Base-by-base conservation (phyloP, 2,329 filamentous ascomycete species). In the Alternaria angustiovoidea region DNA sequence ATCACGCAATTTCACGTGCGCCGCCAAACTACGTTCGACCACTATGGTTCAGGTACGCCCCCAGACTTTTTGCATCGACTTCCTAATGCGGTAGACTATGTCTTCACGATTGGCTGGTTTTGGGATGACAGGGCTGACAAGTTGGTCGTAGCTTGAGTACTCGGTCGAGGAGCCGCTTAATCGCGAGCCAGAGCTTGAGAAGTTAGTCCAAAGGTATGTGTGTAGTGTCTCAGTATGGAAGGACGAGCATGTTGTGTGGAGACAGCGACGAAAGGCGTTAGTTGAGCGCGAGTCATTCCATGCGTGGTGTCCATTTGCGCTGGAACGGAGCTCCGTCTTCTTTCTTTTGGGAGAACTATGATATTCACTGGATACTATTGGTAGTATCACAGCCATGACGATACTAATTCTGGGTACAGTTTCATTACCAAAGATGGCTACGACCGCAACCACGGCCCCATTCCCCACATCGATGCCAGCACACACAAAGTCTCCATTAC, bases 381-480 rank as follows among this genome's bases (percentile, higher is more conserved):
- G 11, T 24, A 30, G 34, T 49, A 14, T 7, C 5, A n/a, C 22
- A 32, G 18, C 46, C 30, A 34, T 7, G 7, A 51, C 22, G 32
- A 30, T 26, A n/a, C 39, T 58, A 12, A 54, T 12, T 12, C 12
- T 12, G 18, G 38, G 7, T 26, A 44, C 32, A 81, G 80, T 49
- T 88, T 87, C 72, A 79, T 88, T 46, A 84, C 83, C 20, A 39
- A 64, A 41, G 53, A 77, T 30, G 81, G 81, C 30, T 88, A 87
- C 68, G 85, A 88, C 69, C 82, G 87, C 30, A 88, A 87, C 59
- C 86, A 87, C 70, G 84, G 75, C 9, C 80, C 82, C 8, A 84
- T 87, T 30, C 85, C 84, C 1, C 78, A 83, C 58, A 72, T 86
- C 49, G 70, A 80, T 43, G 73, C 73, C n/a, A 64, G 63, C 9